Evolutionary conservation across 2,329 filamentous ascomycete species (phyloP).

Genomic region (Aspergillus sp.): DNA sequence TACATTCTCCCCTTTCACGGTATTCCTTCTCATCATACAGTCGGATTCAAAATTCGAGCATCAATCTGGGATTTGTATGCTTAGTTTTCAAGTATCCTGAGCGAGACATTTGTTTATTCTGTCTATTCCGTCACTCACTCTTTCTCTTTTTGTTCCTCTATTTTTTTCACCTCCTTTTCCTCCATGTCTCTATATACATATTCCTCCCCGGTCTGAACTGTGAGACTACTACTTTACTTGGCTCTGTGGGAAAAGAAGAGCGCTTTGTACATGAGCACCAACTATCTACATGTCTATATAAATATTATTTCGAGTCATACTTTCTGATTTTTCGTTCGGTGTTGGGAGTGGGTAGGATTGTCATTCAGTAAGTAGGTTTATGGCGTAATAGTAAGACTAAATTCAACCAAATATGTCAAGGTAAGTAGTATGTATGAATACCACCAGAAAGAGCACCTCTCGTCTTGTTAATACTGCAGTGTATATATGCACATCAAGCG

Average conservation of each 20-base stretch:
- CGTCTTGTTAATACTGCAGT: not conserved
- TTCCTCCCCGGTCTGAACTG: not conserved
- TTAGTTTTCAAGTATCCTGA: not conserved
- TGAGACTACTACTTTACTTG: not conserved
- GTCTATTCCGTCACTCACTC: not conserved
- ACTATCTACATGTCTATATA: slow-evolving; percentile 15
- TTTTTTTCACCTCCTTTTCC: not conserved
- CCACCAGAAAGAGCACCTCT: no score
- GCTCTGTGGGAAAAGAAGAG: not conserved
- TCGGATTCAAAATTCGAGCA: not conserved
- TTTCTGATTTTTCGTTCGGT: not conserved
- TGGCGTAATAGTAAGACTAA: no score
- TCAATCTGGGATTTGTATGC: slow-evolving; percentile 7
- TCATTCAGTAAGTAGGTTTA: no score
- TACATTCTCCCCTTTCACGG: not conserved
- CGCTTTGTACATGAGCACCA: slow-evolving; percentile 19
- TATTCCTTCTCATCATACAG: not conserved
- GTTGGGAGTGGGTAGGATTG: no score
- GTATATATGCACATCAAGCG: not conserved
- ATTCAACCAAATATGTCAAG: no score
- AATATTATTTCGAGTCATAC: not conserved
- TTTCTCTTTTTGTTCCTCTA: not conserved
- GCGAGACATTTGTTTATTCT: not conserved
- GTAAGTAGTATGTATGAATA: no score
- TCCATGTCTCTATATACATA: not conserved